Percentiles rank a stretch among this genome's conserved stretches.
These are phyloP conservation scores for Toxoplasma gondii DNA, from an alignment of 169 alveolate genomes.

Conservation along the genomic window DNA sequence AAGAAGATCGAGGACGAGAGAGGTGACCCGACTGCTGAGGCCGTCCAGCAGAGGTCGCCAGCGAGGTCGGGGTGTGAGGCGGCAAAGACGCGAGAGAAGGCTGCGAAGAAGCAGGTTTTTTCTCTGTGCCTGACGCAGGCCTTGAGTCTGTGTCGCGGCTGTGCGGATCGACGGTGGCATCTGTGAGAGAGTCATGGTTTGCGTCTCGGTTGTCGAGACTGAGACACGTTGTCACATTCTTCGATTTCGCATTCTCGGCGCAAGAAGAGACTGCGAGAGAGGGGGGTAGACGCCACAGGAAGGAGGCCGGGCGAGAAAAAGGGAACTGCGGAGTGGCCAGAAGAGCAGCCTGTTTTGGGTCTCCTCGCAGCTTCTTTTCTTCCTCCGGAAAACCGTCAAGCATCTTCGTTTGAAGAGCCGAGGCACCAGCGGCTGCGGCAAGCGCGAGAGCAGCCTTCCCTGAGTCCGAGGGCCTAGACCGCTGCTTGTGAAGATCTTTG, in stretches of 20 bases:
- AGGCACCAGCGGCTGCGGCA: neutral
- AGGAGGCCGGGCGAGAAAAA: neutral
- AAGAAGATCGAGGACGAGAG: too few relatives aligned
- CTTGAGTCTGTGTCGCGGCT: too few relatives aligned
- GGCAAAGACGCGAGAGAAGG: neutral
- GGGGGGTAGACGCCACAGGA: constrained; percentile 37
- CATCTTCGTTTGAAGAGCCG: neutral
- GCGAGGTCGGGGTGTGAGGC: neutral
- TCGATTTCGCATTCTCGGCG: neutral
- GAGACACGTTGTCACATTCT: neutral
- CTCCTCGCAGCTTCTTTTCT: neutral
- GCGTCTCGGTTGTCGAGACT: neutral
- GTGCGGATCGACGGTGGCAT: too few relatives aligned
- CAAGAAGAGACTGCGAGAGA: neutral
- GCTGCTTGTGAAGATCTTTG: neutral
- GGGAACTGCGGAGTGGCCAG: neutral
- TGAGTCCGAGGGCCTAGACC: neutral
- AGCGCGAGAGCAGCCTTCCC: neutral
- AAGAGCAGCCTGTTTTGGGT: neutral
- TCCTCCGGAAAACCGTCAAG: neutral
- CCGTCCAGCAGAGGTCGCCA: neutral
- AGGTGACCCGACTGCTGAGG: too few relatives aligned
- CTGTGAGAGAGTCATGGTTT: too few relatives aligned
- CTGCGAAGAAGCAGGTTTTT: neutral
- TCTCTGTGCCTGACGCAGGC: too few relatives aligned